Evolutionary conservation across 2,329 filamentous ascomycete genomes (phyloP), one percentile per base, ranked within the genome.

Genomic region (Xylariaceae sp.): DNA sequence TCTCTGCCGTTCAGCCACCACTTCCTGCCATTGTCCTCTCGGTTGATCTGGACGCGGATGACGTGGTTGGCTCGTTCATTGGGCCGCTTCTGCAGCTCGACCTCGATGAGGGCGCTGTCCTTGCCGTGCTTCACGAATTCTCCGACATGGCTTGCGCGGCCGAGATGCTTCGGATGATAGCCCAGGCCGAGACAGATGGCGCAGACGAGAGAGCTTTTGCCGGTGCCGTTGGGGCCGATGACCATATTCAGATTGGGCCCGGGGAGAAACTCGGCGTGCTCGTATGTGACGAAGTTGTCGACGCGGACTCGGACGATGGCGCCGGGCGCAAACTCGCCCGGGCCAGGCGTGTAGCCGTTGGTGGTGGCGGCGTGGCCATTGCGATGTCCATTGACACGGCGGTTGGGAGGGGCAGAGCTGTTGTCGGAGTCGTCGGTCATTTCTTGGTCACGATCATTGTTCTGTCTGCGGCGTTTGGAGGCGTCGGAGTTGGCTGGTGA

Each of bases 211-310:
- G 94, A 96, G 70, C 92, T 97, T 71, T 99, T 99, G 48, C 94
- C 94, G 0, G 94, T 97, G 32, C 94, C 94, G 63, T 99, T 99
- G n/a, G 94, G 94, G 0, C 94, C 94, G 59, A 99, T 96, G 46
- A 99, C 86, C 92, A 99, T 97, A 67, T 99, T 99, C 63, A 99
- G 70, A 65, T 89, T 92, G 1, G 94, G 92, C 0, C 94, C 94
- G 11, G 90, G 90, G 51, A 86, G 82, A 68, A 97, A 96, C 57
- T 96, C 91, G 48, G 90, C 92, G 46, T 86, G 83, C 44, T 89
- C 90, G 70, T 99, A 99, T 0, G 94, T 99, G 41, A 99, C 90
- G 61, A 99, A 99, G 68, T 97, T 89, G 43, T 79, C 81, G 40
- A 97, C 78, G 58, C 83, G 86, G 42, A 99, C 90, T 33, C 91